Percentiles rank a stretch among this genome's conserved stretches.
Conservation (phyloP, 805 yeast species). For the Torulaspora quercuum region DNA sequence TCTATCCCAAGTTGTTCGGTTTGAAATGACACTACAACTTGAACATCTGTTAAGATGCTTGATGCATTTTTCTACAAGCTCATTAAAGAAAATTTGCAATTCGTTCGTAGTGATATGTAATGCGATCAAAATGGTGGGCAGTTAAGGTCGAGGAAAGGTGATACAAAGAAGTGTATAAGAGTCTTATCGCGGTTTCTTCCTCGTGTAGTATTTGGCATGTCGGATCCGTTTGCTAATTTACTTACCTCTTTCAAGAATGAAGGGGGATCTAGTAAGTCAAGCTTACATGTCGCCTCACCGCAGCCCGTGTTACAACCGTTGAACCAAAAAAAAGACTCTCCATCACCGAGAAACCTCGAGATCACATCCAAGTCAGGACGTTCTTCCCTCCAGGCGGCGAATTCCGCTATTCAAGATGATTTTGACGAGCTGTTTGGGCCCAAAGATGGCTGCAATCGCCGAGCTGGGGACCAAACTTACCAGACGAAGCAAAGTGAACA, state of each 20-base stretch:
- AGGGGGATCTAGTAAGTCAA: not conserved
- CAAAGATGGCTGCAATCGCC: not conserved
- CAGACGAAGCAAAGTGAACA: not conserved
- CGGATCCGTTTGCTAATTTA: constrained; percentile 45
- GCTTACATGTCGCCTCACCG: not conserved
- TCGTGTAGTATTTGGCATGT: constrained; percentile 3
- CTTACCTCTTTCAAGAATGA: constrained; percentile 30
- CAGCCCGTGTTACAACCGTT: not conserved
- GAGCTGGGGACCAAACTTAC: not conserved
- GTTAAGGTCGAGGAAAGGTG: not conserved
- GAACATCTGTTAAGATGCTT: too few relatives aligned
- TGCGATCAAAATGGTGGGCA: too few relatives aligned
- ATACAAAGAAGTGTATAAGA: not conserved
- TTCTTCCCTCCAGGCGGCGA: not conserved
- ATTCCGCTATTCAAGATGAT: constrained; percentile 18
- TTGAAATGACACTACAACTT: too few relatives aligned
- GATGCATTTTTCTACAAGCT: too few relatives aligned
- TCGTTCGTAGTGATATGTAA: too few relatives aligned
- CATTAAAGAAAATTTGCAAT: too few relatives aligned
- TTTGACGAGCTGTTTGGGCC: constrained; percentile 24
- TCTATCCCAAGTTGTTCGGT: not conserved
- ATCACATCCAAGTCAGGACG: not conserved
- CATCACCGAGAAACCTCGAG: not conserved
- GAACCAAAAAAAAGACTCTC: not conserved
- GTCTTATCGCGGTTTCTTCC: too few relatives aligned